Conservation (phyloP, 495 filamentous ascomycete genomes). For the Penicillium verhagenii region DNA sequence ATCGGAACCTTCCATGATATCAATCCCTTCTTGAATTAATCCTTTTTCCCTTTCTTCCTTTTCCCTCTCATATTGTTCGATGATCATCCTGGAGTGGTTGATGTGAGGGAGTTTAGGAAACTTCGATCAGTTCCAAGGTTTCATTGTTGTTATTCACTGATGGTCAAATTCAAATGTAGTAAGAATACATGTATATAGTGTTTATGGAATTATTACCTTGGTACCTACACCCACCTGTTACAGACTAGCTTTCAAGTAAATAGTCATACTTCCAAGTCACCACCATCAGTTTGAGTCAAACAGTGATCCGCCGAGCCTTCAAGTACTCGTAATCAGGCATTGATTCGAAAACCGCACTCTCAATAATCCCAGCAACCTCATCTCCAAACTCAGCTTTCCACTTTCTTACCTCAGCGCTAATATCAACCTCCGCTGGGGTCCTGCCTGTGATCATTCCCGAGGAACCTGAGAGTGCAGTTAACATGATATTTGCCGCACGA, state of each 20-base stretch:
- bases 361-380: conserved; percentile 24
- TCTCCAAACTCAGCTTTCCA: conserved; percentile 20
- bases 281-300: background rate
- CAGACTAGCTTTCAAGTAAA: too few species aligned
- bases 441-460: conserved; percentile 37
- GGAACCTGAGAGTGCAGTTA: conserved; percentile 32
- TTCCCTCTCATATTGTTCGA: background rate
- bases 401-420: conserved; percentile 34
- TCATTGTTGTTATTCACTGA: too few species aligned
- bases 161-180: too few species aligned
- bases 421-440: conserved; percentile 29
- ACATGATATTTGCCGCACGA: conserved; percentile 17
- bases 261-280: too few species aligned
- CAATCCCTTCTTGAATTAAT: conserved; percentile 7
- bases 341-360: conserved; percentile 34
- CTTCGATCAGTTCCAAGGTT: too few species aligned
- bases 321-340: conserved; percentile 51
- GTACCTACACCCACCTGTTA: too few species aligned
- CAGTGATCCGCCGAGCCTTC: conserved; percentile 25
- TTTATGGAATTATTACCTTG: too few species aligned
- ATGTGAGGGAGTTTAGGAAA: background rate
- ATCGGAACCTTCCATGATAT: conserved; percentile 16
- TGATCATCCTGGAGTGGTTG: background rate
- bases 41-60: background rate
- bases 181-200: too few species aligned